Evolutionary conservation across 139 green algal species (phyloP).

Genomic region (Trebouxia sp.): DNA sequence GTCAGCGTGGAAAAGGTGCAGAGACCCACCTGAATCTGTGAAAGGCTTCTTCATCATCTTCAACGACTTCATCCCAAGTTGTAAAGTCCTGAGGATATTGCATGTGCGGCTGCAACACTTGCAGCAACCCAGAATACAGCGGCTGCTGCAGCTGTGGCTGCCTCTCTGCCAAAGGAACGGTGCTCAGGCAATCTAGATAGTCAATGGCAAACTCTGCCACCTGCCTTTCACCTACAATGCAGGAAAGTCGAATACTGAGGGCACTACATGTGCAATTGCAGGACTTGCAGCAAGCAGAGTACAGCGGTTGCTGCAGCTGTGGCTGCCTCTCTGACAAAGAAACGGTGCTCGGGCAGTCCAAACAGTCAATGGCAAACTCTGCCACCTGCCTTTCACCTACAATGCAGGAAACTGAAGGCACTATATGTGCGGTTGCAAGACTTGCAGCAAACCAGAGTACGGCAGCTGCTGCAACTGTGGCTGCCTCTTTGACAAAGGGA

Average conservation of each 20-base stretch:
- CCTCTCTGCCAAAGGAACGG: background rate
- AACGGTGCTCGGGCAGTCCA: background rate
- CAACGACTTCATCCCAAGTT: constrained; percentile 23
- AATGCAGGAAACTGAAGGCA: background rate
- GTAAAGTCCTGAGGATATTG: constrained; percentile 28
- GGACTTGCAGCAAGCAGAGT: constrained; percentile 15
- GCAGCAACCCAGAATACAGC: constrained; percentile 26
- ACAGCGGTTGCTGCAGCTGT: constrained; percentile 18
- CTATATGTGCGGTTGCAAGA: background rate
- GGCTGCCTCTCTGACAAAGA: background rate
- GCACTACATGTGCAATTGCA: constrained; percentile 18
- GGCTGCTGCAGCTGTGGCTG: background rate
- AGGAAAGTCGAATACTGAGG: background rate
- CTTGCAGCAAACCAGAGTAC: background rate
- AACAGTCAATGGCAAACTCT: constrained; percentile 23
- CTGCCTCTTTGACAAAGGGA: background rate
- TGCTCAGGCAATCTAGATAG: constrained; percentile 14
- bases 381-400: background rate
- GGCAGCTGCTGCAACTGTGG: background rate
- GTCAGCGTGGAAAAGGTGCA: no score
- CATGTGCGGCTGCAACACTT: constrained; percentile 11
- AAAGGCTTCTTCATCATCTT: constrained; percentile 33
- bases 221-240: background rate
- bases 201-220: constrained; percentile 23
- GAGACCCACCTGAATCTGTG: constrained; percentile 31